Base-by-base conservation (phyloP, 2,329 filamentous ascomycete species). In the Microdochium bolleyi region DNA sequence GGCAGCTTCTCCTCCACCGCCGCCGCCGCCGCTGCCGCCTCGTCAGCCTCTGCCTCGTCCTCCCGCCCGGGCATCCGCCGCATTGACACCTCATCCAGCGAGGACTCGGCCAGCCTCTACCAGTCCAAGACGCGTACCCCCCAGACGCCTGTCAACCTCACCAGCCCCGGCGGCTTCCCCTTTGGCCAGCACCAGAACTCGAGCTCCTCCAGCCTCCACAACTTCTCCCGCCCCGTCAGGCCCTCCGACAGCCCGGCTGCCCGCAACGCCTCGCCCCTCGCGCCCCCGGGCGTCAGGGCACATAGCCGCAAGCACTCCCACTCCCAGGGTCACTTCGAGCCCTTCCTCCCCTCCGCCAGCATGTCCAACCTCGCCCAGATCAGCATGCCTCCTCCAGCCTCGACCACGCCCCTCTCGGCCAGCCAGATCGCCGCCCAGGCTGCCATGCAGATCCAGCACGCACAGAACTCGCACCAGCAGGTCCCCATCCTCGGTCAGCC, bases 351-450 rank as follows among this genome's bases (percentile, higher is more conserved):
- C 22, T 84, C 82, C 2, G 80, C 79, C 48, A 77, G 71, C 60
- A 72, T 69, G 2, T 81, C 80, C 57, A 83, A 79, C 64, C 70
- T 79, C 52, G 75, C 74, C 24, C 74, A 79, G 41, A 64, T 77
- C 54, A 68, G 71, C 64, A 70, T 77, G 67, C 69, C 72, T 52
- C 69, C 74, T 51, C 64, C 67, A 62, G 83, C 68, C 69, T 70
- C 70, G 46, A 65, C 67, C 37, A 66, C 73, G 24, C 10, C 24
- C 10, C 68, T 82, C 56, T 77, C 78, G 1, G 83, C 87, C n/a
- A 89, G 87, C 67, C 85, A 89, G 67, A 89, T 91, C 57, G 88
- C 88, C 38, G 88, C 88, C 19, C 88, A 91, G 68, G 84, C 88
- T 10, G 88, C 88, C 52, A 83, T 89, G 72, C 80, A 81, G 32